Evolutionary conservation across 805 yeast species (phyloP), one percentile per base, ranked within the genome.

Genomic region (Huiozyma naganishii): DNA sequence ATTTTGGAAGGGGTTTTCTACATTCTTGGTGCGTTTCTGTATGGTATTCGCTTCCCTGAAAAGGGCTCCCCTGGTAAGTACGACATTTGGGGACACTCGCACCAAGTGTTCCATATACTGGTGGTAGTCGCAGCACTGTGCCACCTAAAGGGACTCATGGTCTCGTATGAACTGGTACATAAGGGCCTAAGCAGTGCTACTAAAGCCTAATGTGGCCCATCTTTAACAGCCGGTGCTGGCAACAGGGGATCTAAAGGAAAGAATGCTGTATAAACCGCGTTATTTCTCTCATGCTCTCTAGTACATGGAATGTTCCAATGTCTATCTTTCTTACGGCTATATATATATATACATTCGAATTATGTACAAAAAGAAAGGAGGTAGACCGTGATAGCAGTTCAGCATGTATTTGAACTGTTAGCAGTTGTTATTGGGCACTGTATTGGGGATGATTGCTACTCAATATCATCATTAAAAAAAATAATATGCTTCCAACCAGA

Each of bases 21-120:
- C 60, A 82, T 87, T 4, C 50, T 66, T 6, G 97, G 97, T 0
- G 95, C 96, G 0, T 68, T 71, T 2, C 61, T 89, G 42, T 88
- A 88, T 59, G 95, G 94, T 0, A 59, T 71, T 27, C 69, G 96
- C 47, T 60, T 83, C 32, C 97, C 97, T 0, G 97, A 88, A 57
- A 68, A 83, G 40, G 66, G 69, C 36, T 51, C 50, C 5, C 85
- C 86, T 0, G 88, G 88, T 0, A 59, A 35, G 17, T 83, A 72
- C 57, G 95, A 86, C 52, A 54, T 76, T 8, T 71, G 76, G 62
- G 95, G 95, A 1, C 83, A 83, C 51, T 82, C 94, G 6, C 96
- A 87, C 59, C 95, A 87, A 57, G 71, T 87, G 7, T 86, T 87
- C 57, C 95, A 86, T 59, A 61, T 82, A 7, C 61, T 83, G 53